Percentiles rank a stretch among this genome's conserved stretches.
phyloP scores from a whole-genome alignment of 805 yeast genomes.

The Saturnispora quitensis region DNA sequence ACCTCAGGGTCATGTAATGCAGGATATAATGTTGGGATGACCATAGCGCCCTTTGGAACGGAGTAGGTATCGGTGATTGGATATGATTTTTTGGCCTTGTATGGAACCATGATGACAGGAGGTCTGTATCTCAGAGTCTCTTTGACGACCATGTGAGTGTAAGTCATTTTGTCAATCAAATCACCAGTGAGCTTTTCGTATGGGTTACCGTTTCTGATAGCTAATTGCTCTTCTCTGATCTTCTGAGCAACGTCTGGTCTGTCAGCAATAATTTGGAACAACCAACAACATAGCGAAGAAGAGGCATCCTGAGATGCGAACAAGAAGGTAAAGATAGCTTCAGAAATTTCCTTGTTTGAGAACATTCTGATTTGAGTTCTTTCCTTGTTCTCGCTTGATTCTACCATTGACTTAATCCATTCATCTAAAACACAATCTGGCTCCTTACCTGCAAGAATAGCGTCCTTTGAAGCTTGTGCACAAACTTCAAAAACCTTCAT shows the following conservation, averaged over 20 bases:
- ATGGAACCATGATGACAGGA: slow-evolving; percentile 97
- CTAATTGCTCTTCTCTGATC: slow-evolving; percentile 85
- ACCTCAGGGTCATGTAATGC: slow-evolving; percentile 96
- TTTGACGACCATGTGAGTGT: slow-evolving; percentile 83
- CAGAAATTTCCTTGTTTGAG: slow-evolving; percentile 85
- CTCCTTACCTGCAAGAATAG: slow-evolving; percentile 65
- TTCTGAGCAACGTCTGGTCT: slow-evolving; percentile 84
- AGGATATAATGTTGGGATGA: slow-evolving; percentile 92
- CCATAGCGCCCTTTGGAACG: slow-evolving; percentile 96
- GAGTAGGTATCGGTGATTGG: slow-evolving; percentile 77
- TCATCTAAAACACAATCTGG: slow-evolving; percentile 91
- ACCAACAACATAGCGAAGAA: slow-evolving; percentile 95
- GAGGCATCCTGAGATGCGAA: slow-evolving; percentile 99
- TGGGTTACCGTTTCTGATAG: slow-evolving; percentile 73
- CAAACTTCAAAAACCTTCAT: slow-evolving; percentile 87
- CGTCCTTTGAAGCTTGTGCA: slow-evolving; percentile 79
- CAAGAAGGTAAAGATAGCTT: slow-evolving; percentile 91
- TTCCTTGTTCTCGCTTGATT: slow-evolving; percentile 24
- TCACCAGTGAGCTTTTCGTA: slow-evolving; percentile 51
- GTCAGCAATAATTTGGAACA: slow-evolving; percentile 92
- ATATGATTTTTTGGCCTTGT: slow-evolving; percentile 79
- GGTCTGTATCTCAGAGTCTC: slow-evolving; percentile 94
- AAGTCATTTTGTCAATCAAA: slow-evolving; percentile 76
- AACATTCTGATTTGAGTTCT: slow-evolving; percentile 68
- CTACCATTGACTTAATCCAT: slow-evolving; percentile 80